Percentiles rank a stretch among this genome's conserved stretches.
Evolutionary conservation across 371 early-diverging fungal species (phyloP).

Genomic region (Capillidium rhysosporum): DNA sequence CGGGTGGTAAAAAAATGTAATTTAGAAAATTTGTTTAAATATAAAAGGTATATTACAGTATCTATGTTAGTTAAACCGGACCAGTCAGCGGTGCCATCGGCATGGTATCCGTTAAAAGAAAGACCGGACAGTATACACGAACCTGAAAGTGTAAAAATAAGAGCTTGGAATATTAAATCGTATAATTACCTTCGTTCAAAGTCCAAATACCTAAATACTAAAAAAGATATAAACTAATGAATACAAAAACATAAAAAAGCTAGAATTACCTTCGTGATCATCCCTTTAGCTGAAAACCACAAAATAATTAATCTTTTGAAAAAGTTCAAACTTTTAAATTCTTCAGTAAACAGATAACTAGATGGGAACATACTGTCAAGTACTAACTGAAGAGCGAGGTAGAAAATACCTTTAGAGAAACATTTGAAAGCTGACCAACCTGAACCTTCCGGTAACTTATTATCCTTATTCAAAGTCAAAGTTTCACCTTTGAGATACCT

Average conservation of each 20-base stretch:
- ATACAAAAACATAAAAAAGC: not conserved
- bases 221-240: not conserved
- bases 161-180: not conserved
- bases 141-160: conserved; percentile 11
- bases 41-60: conserved; percentile 13
- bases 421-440: conserved; percentile 20
- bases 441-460: conserved; percentile 15
- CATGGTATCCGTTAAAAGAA: conserved; percentile 32
- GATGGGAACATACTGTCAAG: conserved; percentile 24
- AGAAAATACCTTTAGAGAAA: conserved; percentile 23
- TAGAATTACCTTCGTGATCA: conserved; percentile 24
- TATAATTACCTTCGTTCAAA: conserved; percentile 26
- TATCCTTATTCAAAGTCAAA: not conserved
- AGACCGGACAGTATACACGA: conserved; percentile 36
- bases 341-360: conserved; percentile 23
- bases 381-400: conserved; percentile 26
- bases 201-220: conserved; percentile 50
- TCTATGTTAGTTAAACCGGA: conserved; percentile 37
- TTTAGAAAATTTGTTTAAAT: no score
- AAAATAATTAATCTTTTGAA: conserved; percentile 19
- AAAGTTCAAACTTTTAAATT: conserved; percentile 19
- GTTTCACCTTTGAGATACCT: not conserved
- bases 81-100: conserved; percentile 22
- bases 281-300: conserved; percentile 29
- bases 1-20: not conserved